Percentiles rank a stretch among this genome's conserved stretches.
These are phyloP conservation scores for Cordyceps pruinosa DNA, from an alignment of 2,329 filamentous ascomycete genomes.

Conservation along the genomic window DNA sequence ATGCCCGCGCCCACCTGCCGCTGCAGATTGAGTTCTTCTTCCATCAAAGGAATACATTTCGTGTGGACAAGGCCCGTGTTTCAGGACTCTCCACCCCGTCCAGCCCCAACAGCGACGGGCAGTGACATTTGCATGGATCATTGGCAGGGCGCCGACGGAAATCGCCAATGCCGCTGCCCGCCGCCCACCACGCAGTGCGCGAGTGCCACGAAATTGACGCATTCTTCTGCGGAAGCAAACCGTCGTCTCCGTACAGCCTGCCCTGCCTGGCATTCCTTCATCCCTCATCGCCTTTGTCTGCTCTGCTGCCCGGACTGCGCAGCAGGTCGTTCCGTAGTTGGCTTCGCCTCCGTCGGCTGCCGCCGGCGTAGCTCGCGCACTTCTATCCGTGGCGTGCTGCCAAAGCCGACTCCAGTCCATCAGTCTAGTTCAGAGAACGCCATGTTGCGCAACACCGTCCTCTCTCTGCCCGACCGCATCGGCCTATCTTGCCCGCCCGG, in stretches of 20 bases:
- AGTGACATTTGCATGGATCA: background rate
- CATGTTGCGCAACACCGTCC: background rate
- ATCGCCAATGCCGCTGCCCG: background rate
- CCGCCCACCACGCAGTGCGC: background rate
- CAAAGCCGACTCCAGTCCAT: background rate
- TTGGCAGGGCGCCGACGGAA: background rate
- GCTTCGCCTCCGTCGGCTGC: constrained; percentile 6
- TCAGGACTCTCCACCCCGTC: constrained; percentile 4
- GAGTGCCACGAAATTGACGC: background rate
- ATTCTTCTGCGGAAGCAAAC: background rate
- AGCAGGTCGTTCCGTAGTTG: background rate
- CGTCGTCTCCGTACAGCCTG: background rate
- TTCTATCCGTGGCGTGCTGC: too few species aligned
- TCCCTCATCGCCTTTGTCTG: too few species aligned
- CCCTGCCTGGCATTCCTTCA: too few species aligned
- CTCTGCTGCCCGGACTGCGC: background rate
- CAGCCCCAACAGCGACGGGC: background rate
- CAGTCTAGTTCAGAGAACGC: background rate
- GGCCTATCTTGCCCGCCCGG: background rate
- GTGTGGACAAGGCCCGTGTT: constrained; percentile 1
- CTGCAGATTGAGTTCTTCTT: background rate
- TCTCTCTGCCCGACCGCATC: background rate
- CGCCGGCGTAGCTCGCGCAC: background rate
- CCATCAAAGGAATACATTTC: background rate
- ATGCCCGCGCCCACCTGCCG: background rate